These are phyloP conservation scores for Trichosanthes truncata DNA, from an alignment of 306 rosid genomes.

Conservation along the genomic window DNA sequence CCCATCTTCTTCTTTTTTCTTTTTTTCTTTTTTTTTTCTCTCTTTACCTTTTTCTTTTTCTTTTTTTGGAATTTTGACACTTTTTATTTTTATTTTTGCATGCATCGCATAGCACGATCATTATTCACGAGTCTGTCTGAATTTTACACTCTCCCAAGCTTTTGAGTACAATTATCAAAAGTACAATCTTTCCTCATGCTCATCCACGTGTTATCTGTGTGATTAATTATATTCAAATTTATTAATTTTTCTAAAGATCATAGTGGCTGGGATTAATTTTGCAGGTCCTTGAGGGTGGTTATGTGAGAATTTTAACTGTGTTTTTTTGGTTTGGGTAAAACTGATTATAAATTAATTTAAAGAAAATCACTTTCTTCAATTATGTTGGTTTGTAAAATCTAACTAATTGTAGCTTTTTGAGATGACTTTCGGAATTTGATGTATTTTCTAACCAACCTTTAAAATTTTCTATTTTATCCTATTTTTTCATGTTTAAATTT, in stretches of 20 bases:
- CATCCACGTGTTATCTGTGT: background rate
- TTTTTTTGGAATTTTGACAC: background rate
- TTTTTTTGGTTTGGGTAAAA: background rate
- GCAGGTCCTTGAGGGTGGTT: too few species aligned
- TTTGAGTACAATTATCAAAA: slow-evolving; percentile 8
- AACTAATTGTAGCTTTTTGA: background rate
- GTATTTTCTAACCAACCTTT: too few species aligned
- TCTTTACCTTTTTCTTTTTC: background rate
- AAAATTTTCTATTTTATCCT: too few species aligned
- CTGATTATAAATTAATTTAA: too few species aligned
- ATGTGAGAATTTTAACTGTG: too few species aligned
- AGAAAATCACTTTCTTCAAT: background rate
- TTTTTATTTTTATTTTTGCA: background rate
- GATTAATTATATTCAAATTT: background rate
- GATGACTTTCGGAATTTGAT: too few species aligned
- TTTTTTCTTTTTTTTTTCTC: background rate
- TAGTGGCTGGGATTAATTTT: background rate
- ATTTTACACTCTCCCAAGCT: slow-evolving; percentile 1
- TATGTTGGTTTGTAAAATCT: background rate
- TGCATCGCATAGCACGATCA: slow-evolving; percentile 26
- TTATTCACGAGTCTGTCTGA: slow-evolving; percentile 30
- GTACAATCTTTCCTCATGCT: slow-evolving; percentile 27
- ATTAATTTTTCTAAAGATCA: background rate
- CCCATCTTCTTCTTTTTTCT: slow-evolving; percentile 14
- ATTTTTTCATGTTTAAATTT: too few species aligned